These are phyloP conservation scores for Calocybe cyanea DNA, from an alignment of 768 basidiomycete genomes.

Conservation along the genomic window DNA sequence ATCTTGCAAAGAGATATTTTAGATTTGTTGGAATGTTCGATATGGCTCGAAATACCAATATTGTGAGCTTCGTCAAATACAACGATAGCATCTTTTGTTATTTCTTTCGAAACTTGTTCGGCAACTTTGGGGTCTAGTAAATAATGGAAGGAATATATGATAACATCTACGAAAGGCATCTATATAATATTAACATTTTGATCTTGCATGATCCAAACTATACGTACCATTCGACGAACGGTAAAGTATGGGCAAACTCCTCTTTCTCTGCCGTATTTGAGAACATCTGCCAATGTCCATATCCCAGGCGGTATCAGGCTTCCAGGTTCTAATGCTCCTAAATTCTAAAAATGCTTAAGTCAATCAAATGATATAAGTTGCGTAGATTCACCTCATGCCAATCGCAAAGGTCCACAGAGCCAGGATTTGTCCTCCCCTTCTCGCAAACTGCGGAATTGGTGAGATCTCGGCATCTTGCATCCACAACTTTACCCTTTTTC, in stretches of 20 bases:
- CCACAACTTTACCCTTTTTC: conserved; percentile 97
- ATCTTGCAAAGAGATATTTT: conserved; percentile 50
- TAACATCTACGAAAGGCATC: conserved; percentile 94
- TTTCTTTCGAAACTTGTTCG: conserved; percentile 96
- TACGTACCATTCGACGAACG: conserved; percentile 84
- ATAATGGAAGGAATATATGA: conserved; percentile 99
- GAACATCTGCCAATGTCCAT: conserved; percentile 91
- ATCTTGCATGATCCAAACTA: neutral
- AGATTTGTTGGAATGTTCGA: neutral
- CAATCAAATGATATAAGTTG: conserved; percentile 1
- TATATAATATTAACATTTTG: conserved; percentile 9
- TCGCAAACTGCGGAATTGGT: conserved; percentile 82
- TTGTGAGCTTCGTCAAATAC: conserved; percentile 99
- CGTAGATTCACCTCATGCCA: conserved; percentile 82
- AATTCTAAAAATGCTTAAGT: conserved; percentile 48
- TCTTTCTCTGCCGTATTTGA: conserved; percentile 83
- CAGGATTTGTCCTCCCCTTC: conserved; percentile 81
- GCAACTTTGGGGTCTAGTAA: conserved; percentile 98
- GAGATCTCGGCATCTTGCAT: conserved; percentile 94
- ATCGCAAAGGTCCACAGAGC: conserved; percentile 85
- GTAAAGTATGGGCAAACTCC: conserved; percentile 94
- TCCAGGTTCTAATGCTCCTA: conserved; percentile 79
- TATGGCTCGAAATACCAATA: conserved; percentile 57
- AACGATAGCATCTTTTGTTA: conserved; percentile 97
- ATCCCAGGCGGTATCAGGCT: conserved; percentile 81